A percentile compares a stretch with the other conserved stretches of the same genome.
Conservation (phyloP, 148 eudicot species). For the Gaultheria prostrata region DNA sequence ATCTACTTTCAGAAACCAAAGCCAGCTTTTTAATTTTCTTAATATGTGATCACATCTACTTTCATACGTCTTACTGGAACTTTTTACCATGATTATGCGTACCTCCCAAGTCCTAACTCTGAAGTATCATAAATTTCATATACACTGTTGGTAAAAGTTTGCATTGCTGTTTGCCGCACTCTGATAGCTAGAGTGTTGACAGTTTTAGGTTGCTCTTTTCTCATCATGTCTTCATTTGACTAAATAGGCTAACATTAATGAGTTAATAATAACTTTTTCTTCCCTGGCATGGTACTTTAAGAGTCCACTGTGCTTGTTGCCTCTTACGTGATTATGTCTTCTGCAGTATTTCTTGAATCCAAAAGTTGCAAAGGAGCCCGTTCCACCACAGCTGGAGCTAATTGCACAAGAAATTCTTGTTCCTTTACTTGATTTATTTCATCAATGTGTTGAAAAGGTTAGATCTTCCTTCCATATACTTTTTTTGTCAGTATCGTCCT, state of each 20-base stretch:
- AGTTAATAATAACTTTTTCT: background rate
- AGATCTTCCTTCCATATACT: background rate
- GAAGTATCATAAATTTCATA: background rate
- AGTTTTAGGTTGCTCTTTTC: background rate
- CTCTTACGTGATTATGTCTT: slow-evolving; percentile 10
- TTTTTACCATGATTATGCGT: background rate
- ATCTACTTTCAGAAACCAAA: background rate
- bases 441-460: slow-evolving; percentile 51
- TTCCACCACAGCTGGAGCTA: slow-evolving; percentile 64
- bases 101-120: background rate
- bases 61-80: slow-evolving; percentile 4
- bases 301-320: slow-evolving; percentile 5
- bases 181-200: background rate
- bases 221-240: background rate
- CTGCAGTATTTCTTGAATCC: slow-evolving; percentile 76
- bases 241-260: background rate
- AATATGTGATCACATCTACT: background rate
- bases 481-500: slow-evolving; percentile 1
- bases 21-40: background rate
- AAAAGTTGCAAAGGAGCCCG: slow-evolving; percentile 71
- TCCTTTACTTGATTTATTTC: slow-evolving; percentile 56
- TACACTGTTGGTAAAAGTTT: background rate
- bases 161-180: background rate
- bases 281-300: background rate
- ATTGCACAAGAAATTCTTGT: slow-evolving; percentile 60